Evolutionary conservation across 192 early-diverging fungal species (phyloP).

Genomic region (Jimgerdemannia lactiflua): DNA sequence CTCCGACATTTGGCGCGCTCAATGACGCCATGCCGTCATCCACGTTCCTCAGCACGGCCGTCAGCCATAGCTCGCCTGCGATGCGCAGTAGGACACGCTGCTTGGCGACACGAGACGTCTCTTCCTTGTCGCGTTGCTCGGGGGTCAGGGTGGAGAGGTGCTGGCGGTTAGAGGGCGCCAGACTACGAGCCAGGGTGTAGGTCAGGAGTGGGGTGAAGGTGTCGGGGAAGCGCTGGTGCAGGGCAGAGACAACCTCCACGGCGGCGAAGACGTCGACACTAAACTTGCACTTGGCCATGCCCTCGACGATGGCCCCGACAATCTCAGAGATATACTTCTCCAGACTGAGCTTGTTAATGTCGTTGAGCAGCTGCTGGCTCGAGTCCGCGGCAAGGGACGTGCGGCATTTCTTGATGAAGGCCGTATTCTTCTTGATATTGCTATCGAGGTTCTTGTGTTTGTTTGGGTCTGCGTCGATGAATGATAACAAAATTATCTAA

Average conservation of each 20-base stretch:
- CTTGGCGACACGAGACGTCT: constrained; percentile 59
- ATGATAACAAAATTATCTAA: neutral
- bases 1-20: constrained; percentile 32
- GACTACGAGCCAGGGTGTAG: constrained; percentile 56
- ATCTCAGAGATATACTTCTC: constrained; percentile 98
- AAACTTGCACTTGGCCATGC: constrained; percentile 63
- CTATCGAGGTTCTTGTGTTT: constrained; percentile 74
- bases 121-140: constrained; percentile 89
- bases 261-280: constrained; percentile 58
- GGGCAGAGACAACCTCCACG: constrained; percentile 60
- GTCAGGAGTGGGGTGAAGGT: constrained; percentile 73
- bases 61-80: constrained; percentile 79
- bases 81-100: constrained; percentile 71
- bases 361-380: constrained; percentile 67
- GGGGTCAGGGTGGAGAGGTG: constrained; percentile 55
- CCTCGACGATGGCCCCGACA: constrained; percentile 78
- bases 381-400: constrained; percentile 64
- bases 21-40: constrained; percentile 56
- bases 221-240: constrained; percentile 89
- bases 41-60: constrained; percentile 66
- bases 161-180: constrained; percentile 59
- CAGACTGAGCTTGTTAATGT: constrained; percentile 82
- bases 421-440: constrained; percentile 97
- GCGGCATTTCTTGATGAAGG: constrained; percentile 93
- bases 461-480: constrained; percentile 28